phyloP scores from a whole-genome alignment of 2,329 filamentous ascomycete genomes.

The Penicillium sp. region DNA sequence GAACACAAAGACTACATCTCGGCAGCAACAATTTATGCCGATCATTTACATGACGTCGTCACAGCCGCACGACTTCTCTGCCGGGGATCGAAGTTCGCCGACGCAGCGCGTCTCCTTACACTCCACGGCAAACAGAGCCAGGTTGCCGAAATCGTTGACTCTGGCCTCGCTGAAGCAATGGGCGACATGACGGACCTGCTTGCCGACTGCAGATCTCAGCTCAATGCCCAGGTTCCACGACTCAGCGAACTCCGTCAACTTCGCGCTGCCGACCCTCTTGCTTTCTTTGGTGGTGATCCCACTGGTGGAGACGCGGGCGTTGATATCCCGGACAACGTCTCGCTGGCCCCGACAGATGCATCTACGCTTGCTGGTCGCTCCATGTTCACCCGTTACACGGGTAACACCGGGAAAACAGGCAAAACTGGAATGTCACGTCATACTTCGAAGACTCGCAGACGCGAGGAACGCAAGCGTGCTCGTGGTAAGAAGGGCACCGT shows the following conservation, averaged over 20 bases:
- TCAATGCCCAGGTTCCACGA: conserved; percentile 80
- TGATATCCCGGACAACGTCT: conserved; percentile 88
- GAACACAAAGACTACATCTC: conserved; percentile 74
- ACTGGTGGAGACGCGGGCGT: conserved; percentile 51
- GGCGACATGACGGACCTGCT: conserved; percentile 84
- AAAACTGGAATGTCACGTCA: conserved; percentile 54
- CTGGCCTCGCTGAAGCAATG: conserved; percentile 75
- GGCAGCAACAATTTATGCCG: conserved; percentile 75
- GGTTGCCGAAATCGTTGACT: conserved; percentile 68
- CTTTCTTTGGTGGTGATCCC: conserved; percentile 80
- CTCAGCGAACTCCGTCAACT: conserved; percentile 77
- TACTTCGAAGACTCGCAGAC: conserved; percentile 80
- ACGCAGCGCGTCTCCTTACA: conserved; percentile 76
- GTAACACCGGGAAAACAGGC: conserved; percentile 69
- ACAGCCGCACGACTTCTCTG: conserved; percentile 74
- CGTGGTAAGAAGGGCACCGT: conserved; percentile 94
- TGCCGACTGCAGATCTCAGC: conserved; percentile 84
- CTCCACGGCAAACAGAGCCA: conserved; percentile 60
- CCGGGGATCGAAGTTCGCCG: conserved; percentile 80
- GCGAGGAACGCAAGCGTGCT: conserved; percentile 93
- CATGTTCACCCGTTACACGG: conserved; percentile 89
- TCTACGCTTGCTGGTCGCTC: conserved; percentile 75
- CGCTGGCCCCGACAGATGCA: conserved; percentile 78
- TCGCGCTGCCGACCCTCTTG: conserved; percentile 79
- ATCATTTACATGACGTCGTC: conserved; percentile 73